phyloP scores from a whole-genome alignment of 2,329 filamentous ascomycete genomes.

The Fusarium nematophilum region DNA sequence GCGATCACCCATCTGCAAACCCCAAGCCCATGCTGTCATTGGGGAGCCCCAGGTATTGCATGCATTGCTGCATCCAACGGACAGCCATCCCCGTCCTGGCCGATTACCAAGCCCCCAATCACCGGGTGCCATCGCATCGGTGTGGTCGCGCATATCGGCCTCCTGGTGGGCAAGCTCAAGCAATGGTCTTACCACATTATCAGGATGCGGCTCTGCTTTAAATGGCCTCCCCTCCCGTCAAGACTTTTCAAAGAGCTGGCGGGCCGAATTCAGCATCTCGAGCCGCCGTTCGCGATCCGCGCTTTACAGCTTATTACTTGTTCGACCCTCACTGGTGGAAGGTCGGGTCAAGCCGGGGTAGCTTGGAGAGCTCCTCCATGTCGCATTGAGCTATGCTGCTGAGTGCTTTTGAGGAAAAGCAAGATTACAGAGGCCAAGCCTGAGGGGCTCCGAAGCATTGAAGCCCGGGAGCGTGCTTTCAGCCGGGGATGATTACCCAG shows the following conservation, averaged over 20 bases:
- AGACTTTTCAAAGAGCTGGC: constrained; percentile 12
- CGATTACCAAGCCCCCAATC: constrained; percentile 27
- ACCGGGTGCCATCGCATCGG: constrained; percentile 26
- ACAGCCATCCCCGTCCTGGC: constrained; percentile 23
- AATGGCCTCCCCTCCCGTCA: background rate
- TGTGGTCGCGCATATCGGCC: constrained; percentile 21
- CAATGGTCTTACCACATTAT: constrained; percentile 8
- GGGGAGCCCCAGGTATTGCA: constrained; percentile 15
- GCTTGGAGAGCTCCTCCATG: constrained; percentile 14
- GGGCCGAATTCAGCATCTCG: constrained; percentile 17
- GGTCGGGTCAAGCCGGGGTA: constrained; percentile 15
- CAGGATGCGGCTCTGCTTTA: constrained; percentile 34
- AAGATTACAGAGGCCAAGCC: constrained; percentile 23
- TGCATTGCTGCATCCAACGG: constrained; percentile 33
- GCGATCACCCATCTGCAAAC: constrained; percentile 31
- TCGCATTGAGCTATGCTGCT: constrained; percentile 5
- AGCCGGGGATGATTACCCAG: constrained; percentile 9
- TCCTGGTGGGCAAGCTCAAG: constrained; percentile 8
- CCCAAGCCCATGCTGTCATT: constrained; percentile 6
- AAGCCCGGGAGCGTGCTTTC: constrained; percentile 11
- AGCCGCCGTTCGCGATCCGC: constrained; percentile 19
- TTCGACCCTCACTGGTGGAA: constrained; percentile 34
- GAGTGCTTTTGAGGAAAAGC: constrained; percentile 18
- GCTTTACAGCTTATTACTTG: constrained; percentile 28
- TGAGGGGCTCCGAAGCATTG: constrained; percentile 7